Conservation (phyloP, 345 rosid species). For the Eucalyptus erythrocorys region DNA sequence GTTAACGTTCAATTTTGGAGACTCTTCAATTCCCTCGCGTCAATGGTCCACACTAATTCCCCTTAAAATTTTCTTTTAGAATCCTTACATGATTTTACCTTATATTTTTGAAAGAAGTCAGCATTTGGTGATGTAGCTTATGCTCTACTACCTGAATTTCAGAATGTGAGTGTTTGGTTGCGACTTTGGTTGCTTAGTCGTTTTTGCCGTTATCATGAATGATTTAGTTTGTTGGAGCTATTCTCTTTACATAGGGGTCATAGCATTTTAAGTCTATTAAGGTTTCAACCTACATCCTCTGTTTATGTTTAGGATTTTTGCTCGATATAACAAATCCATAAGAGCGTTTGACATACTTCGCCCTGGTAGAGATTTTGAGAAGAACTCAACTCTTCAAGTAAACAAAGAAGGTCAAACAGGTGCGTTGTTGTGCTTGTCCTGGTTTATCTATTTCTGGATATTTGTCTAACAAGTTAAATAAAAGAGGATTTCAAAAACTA, state of each 20-base stretch:
- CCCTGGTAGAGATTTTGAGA: slow-evolving; percentile 81
- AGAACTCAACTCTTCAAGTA: slow-evolving; percentile 61
- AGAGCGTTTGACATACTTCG: slow-evolving; percentile 85
- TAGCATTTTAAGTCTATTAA: not conserved
- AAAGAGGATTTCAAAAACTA: not conserved
- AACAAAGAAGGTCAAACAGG: slow-evolving; percentile 88
- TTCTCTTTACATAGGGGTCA: not conserved
- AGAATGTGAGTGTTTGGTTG: not conserved
- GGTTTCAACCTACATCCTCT: not conserved
- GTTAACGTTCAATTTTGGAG: not conserved
- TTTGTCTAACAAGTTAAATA: too few species aligned
- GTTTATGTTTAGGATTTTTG: slow-evolving; percentile 51
- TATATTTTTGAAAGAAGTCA: not conserved
- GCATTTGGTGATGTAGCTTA: not conserved
- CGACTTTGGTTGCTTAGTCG: not conserved
- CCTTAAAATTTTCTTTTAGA: too few species aligned
- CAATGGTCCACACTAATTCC: too few species aligned
- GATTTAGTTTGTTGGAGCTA: not conserved
- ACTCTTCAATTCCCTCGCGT: not conserved
- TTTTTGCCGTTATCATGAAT: not conserved
- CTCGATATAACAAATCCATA: slow-evolving; percentile 68
- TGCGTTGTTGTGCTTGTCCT: not conserved
- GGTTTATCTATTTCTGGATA: not conserved
- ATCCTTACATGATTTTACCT: too few species aligned
- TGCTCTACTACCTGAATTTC: not conserved